A percentile compares a stretch with the other conserved stretches of the same genome.
Evolutionary conservation across 768 basidiomycete species (phyloP).

Genomic region (Vararia minispora): DNA sequence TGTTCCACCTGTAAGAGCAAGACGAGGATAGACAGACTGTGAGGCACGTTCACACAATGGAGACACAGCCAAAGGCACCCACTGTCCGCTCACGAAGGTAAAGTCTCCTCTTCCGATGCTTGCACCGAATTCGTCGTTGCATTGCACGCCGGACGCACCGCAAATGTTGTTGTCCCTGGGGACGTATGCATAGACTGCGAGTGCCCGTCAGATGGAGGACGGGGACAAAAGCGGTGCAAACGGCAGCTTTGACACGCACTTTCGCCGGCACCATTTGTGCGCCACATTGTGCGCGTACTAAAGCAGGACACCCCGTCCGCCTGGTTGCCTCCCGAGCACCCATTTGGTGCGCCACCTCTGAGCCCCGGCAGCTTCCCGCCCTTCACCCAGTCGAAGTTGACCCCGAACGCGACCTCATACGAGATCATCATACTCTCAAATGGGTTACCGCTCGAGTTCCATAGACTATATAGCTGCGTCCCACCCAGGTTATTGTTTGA

Average conservation of each 20-base stretch:
- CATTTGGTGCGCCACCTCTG: conserved; percentile 51
- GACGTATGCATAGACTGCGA: conserved; percentile 71
- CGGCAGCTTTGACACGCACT: conserved; percentile 44
- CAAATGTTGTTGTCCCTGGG: conserved; percentile 54
- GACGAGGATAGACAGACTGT: background rate
- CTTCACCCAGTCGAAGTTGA: conserved; percentile 60
- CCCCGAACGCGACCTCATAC: conserved; percentile 67
- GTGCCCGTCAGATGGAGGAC: conserved; percentile 1
- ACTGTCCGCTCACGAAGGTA: conserved; percentile 51
- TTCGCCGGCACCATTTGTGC: conserved; percentile 53
- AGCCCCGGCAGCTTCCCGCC: conserved; percentile 72
- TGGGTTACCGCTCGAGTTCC: conserved; percentile 47
- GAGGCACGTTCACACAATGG: background rate
- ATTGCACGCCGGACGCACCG: conserved; percentile 38
- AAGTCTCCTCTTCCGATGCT: conserved; percentile 62
- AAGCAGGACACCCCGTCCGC: conserved; percentile 62
- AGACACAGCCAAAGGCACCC: conserved; percentile 21
- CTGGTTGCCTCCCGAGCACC: conserved; percentile 60
- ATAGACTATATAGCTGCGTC: conserved; percentile 54
- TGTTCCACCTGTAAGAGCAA: conserved; percentile 43
- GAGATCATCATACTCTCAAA: conserved; percentile 61
- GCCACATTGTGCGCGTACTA: conserved; percentile 70
- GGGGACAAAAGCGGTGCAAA: background rate
- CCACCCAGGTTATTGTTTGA: conserved; percentile 46
- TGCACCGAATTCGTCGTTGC: conserved; percentile 70